These are phyloP conservation scores for Poa pratensis DNA, from an alignment of 176 grass and related monocot genomes.

Conservation along the genomic window DNA sequence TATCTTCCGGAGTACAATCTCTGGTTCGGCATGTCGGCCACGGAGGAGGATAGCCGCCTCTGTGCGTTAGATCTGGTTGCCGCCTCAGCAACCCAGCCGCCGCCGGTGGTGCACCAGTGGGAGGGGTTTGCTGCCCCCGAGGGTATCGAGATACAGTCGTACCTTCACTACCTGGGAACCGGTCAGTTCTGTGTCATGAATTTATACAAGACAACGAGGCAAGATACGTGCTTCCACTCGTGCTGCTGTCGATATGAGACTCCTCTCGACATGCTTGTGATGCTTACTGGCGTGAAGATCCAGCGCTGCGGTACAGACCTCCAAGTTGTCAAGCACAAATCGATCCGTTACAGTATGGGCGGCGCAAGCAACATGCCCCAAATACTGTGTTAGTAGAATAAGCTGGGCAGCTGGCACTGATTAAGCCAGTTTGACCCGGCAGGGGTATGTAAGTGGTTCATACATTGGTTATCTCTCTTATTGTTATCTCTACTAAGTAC, in stretches of 20 bases:
- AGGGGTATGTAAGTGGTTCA: neutral
- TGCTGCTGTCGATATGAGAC: neutral
- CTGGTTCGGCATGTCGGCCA: neutral
- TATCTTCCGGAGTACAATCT: neutral
- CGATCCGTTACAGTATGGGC: neutral
- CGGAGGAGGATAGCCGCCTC: neutral
- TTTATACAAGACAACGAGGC: neutral
- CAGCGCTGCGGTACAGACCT: neutral
- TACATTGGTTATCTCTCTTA: too few species aligned
- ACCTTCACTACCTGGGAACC: neutral
- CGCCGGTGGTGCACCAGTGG: neutral
- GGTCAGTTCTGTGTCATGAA: neutral
- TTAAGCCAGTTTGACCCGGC: neutral
- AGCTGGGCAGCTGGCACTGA: neutral
- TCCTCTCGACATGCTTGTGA: neutral
- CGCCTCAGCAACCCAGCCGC: neutral
- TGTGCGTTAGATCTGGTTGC: neutral
- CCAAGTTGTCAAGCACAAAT: neutral
- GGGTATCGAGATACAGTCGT: neutral
- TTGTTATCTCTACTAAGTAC: too few species aligned
- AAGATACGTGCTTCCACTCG: neutral
- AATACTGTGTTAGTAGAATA: neutral
- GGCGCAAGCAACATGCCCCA: neutral
- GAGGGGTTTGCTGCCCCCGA: neutral
- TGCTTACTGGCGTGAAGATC: slow-evolving; percentile 7